Evolutionary conservation across 768 basidiomycete genomes (phyloP).

Genomic region (Nidularia pulvinata): DNA sequence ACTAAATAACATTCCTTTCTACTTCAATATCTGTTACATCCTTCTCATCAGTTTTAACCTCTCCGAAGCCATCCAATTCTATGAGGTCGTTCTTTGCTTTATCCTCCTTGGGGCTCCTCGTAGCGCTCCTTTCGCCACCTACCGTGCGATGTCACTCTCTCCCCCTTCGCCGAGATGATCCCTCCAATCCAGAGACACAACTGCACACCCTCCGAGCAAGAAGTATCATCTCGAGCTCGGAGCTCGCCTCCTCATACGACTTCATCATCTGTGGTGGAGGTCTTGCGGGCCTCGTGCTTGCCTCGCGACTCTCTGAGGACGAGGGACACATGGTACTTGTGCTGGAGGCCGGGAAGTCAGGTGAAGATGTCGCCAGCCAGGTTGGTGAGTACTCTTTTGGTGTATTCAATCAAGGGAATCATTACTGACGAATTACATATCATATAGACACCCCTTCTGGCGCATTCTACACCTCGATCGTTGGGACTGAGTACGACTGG

Average conservation of each 20-base stretch:
- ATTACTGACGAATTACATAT: not conserved
- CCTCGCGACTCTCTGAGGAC: conserved; percentile 30
- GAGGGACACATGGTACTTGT: conserved; percentile 29
- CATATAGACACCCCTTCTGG: conserved; percentile 40
- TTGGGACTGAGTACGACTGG: conserved; percentile 50
- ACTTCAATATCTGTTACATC: too few relatives aligned
- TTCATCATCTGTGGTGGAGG: conserved; percentile 43
- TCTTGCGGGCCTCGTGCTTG: conserved; percentile 25
- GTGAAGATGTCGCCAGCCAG: conserved; percentile 11
- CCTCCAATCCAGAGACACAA: too few relatives aligned
- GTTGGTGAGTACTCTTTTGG: not conserved
- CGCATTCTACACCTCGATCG: conserved; percentile 44
- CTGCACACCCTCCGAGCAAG: not conserved
- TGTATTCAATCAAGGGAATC: not conserved
- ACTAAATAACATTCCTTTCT: too few relatives aligned
- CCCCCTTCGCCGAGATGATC: too few relatives aligned
- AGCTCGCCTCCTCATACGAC: conserved; percentile 36
- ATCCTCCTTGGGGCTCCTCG: too few relatives aligned
- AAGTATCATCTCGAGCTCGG: not conserved
- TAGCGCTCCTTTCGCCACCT: too few relatives aligned
- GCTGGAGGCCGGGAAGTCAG: conserved; percentile 33
- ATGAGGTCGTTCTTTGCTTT: too few relatives aligned
- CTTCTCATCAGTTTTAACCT: too few relatives aligned
- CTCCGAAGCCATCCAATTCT: too few relatives aligned
- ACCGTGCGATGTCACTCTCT: too few relatives aligned